phyloP scores from a whole-genome alignment of 768 basidiomycete genomes.

The Udeniomyces megalosporus region DNA sequence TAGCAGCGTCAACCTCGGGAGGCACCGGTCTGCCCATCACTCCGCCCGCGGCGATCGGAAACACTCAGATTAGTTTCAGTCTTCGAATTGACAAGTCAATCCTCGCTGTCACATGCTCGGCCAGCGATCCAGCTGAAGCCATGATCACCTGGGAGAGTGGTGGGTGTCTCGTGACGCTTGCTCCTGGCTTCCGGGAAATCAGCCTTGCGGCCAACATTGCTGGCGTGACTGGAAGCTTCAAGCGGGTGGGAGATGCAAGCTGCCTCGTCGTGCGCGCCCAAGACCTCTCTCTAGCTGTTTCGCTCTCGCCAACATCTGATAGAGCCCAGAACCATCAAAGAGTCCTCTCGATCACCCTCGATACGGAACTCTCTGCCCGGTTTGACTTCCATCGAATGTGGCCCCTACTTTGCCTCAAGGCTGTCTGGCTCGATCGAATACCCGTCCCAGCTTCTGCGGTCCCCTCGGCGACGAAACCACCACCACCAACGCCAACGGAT shows the following conservation, averaged over 20 bases:
- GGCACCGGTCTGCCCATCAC: not conserved
- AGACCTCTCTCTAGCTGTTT: constrained; percentile 60
- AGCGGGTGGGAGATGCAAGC: constrained; percentile 27
- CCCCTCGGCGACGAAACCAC: not conserved
- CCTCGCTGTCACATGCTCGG: constrained; percentile 70
- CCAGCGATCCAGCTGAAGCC: constrained; percentile 72
- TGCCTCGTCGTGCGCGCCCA: constrained; percentile 48
- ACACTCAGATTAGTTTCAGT: constrained; percentile 62
- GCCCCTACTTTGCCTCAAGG: constrained; percentile 86
- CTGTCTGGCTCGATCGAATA: constrained; percentile 81
- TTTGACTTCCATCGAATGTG: constrained; percentile 73
- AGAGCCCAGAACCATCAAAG: constrained; percentile 33
- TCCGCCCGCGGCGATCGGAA: constrained; percentile 30
- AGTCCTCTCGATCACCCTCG: constrained; percentile 58
- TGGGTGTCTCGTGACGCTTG: constrained; percentile 64
- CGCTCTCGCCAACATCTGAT: constrained; percentile 40
- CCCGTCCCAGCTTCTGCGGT: constrained; percentile 36
- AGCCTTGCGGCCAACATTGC: constrained; percentile 64
- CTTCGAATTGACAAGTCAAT: constrained; percentile 81
- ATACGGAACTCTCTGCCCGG: constrained; percentile 65
- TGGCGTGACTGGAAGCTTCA: constrained; percentile 62
- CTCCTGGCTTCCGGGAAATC: constrained; percentile 53
- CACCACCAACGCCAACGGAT: constrained; percentile 15
- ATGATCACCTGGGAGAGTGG: constrained; percentile 71
- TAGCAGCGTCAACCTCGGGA: constrained; percentile 5